Evolutionary conservation across 495 filamentous ascomycete species (phyloP), one percentile per base, ranked within the genome.

Genomic region (Penicillium daleae): DNA sequence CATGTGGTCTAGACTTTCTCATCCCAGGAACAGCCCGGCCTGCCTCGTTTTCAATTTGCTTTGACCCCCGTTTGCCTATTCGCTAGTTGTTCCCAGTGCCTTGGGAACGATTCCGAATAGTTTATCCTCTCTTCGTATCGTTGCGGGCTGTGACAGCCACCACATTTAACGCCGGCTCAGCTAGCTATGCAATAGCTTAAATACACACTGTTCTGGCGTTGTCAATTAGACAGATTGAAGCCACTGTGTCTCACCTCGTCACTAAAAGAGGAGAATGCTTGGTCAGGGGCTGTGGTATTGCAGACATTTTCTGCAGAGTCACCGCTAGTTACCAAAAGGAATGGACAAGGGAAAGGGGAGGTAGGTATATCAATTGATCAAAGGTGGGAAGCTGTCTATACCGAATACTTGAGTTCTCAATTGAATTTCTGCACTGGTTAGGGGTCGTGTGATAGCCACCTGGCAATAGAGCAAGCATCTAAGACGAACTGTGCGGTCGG

Each of bases 1-100:
- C 40, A 33, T 29, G 24, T 44, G 32, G 56, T 44, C 61, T 63
- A 54, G 56, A 57, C 49, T 57, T 13, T n/a, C 26, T 35, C 15
- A 57, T 4, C 10, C 17, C 6, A 32, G 29, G 9, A 33, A 33
- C n/a, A n/a, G n/a, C n/a, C n/a, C 51, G 6, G 29, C 19, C 37
- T 27, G 10, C 26, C 35, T 44, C 22, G 2, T 40, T 29, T 7
- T 27, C 10, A 17, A 42, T n/a, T 17, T 26, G 42, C 42, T 35
- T 54, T 22, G 51, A 26, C 51, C 50, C 6, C 21, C 51, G 51
- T 54, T 54, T 54, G 51, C 51, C 51, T 54, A 15, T 5, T 54
- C 19, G 35, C 8, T 10, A 35, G n/a, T 54, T 9, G 13, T 51
- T n/a, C 49, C 49, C 49, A 19, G 13, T 19, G 8, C 12, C n/a